Conservation (phyloP, 257 asterid genomes). For the Solanum okadae region DNA sequence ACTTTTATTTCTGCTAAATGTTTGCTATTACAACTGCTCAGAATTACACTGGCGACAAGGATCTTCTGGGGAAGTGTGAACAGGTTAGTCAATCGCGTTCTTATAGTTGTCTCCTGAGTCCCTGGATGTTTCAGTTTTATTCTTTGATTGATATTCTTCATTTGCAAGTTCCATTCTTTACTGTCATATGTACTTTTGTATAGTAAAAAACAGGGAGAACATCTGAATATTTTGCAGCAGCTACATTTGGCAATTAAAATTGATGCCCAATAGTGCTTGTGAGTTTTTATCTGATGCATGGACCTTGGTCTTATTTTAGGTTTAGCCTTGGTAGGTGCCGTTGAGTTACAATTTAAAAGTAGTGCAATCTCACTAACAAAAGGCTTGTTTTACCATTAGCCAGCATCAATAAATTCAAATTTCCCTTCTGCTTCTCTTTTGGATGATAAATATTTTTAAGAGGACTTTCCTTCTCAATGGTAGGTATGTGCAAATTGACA, state of each 20-base stretch:
- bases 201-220: background rate
- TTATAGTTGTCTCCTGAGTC: background rate
- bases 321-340: background rate
- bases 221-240: background rate
- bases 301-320: background rate
- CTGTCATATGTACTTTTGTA: background rate
- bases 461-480: background rate
- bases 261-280: background rate
- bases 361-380: background rate
- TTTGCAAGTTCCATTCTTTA: background rate
- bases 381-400: background rate
- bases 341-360: background rate
- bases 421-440: background rate
- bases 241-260: background rate
- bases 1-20: constrained; percentile 3
- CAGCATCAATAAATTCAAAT: background rate
- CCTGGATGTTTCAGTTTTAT: background rate
- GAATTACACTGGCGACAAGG: constrained; percentile 88
- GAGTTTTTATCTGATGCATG: background rate
- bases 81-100: constrained; percentile 43
- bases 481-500: background rate
- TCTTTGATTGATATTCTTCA: background rate
- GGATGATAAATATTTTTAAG: background rate
- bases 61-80: constrained; percentile 89
- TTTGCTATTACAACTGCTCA: constrained; percentile 19